Conservation (phyloP, 495 filamentous ascomycete species). For the Acidiella bohemica region DNA sequence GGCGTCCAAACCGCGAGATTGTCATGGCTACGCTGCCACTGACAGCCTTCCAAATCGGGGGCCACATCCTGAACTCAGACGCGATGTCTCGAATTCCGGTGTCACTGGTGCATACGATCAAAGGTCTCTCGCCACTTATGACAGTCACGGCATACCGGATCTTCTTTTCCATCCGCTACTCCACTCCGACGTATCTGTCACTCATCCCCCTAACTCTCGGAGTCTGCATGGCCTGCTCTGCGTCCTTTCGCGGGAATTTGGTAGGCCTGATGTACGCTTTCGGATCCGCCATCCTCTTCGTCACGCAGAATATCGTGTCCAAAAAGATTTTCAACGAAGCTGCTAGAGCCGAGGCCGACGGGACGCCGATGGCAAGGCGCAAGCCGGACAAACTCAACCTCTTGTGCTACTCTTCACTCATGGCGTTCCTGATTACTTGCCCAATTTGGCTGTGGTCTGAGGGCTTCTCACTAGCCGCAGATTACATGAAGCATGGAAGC, state of each 20-base stretch:
- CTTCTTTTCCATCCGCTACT: conserved; percentile 77
- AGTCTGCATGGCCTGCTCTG: conserved; percentile 89
- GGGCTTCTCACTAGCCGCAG: conserved; percentile 58
- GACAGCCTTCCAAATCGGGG: conserved; percentile 82
- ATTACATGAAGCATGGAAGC: conserved; percentile 54
- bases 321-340: conserved; percentile 98
- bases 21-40: conserved; percentile 79
- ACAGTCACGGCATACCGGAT: conserved; percentile 88
- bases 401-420: conserved; percentile 84
- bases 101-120: conserved; percentile 95
- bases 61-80: conserved; percentile 85
- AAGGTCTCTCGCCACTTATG: conserved; percentile 94
- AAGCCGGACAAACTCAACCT: conserved; percentile 97
- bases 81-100: conserved; percentile 91
- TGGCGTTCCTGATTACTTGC: conserved; percentile 80
- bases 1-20: conserved; percentile 67
- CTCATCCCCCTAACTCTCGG: conserved; percentile 82
- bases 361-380: conserved; percentile 36
- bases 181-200: conserved; percentile 77
- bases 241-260: conserved; percentile 73
- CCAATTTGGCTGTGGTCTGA: conserved; percentile 92
- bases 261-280: conserved; percentile 80
- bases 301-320: conserved; percentile 97
- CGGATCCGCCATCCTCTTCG: conserved; percentile 79
- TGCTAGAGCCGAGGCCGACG: conserved; percentile 62